Evolutionary conservation across 2,329 filamentous ascomycete species (phyloP).

Genomic region (Sarocladiaceae sp.): DNA sequence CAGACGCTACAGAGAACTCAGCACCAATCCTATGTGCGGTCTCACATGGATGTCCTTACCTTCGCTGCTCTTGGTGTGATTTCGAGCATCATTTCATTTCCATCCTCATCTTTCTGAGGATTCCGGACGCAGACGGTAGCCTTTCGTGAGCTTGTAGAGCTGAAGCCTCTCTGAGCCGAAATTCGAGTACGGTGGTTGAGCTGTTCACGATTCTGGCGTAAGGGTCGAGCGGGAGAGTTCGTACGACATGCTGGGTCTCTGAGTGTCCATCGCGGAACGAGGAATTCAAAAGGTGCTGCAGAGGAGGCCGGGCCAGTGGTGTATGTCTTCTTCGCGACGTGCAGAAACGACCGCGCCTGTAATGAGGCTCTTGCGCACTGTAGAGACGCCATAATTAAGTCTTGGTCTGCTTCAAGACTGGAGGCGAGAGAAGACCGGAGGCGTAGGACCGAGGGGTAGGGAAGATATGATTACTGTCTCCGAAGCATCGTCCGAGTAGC

Average conservation of each 20-base stretch:
- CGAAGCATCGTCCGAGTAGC: neutral
- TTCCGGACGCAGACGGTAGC: slow-evolving; percentile 58
- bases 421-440: neutral
- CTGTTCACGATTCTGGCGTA: neutral
- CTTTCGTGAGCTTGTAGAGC: slow-evolving; percentile 16
- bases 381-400: slow-evolving; percentile 26
- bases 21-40: neutral
- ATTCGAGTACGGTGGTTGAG: neutral
- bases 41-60: slow-evolving; percentile 39
- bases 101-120: slow-evolving; percentile 74
- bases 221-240: neutral
- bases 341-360: slow-evolving; percentile 35
- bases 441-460: neutral
- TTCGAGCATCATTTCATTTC: slow-evolving; percentile 75
- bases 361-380: slow-evolving; percentile 36
- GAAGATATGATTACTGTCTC: neutral
- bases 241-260: neutral
- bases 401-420: neutral
- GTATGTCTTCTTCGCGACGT: slow-evolving; percentile 33
- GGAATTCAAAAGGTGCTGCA: slow-evolving; percentile 31
- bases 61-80: slow-evolving; percentile 81
- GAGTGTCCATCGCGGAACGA: slow-evolving; percentile 29
- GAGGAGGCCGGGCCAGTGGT: slow-evolving; percentile 19
- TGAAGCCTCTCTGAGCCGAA: neutral
- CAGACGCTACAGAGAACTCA: slow-evolving; percentile 52